Conservation (phyloP, 2,329 filamentous ascomycete species). For the Aspergillus sp. region DNA sequence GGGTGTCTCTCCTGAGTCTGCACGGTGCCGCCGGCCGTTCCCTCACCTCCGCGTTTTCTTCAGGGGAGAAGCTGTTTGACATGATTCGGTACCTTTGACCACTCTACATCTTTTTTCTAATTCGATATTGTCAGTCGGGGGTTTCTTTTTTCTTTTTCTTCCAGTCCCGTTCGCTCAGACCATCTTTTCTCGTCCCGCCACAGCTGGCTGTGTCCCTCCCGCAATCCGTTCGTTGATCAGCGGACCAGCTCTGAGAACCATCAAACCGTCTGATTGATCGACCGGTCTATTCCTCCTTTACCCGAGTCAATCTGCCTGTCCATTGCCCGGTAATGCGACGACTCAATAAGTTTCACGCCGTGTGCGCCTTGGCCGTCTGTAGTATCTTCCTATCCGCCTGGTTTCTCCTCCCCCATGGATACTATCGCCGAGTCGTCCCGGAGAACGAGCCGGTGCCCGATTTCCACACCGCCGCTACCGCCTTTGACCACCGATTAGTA, state of each 20-base stretch:
- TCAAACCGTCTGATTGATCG: slow-evolving; percentile 1
- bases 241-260: background rate
- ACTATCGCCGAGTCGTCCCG: slow-evolving; percentile 20
- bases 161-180: too few relatives aligned
- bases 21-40: slow-evolving; percentile 6
- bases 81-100: background rate
- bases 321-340: slow-evolving; percentile 21
- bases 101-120: background rate
- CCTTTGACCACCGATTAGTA: slow-evolving; percentile 31
- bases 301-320: slow-evolving; percentile 2
- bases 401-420: slow-evolving; percentile 25
- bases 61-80: slow-evolving; percentile 7
- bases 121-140: background rate
- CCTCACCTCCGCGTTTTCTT: slow-evolving; percentile 3
- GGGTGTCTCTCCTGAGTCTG: slow-evolving; percentile 6
- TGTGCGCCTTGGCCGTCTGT: slow-evolving; percentile 29
- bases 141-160: background rate
- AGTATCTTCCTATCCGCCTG: slow-evolving; percentile 30
- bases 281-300: slow-evolving; percentile 12
- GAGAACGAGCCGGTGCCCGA: slow-evolving; percentile 12
- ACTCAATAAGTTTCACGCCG: slow-evolving; percentile 30
- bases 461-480: slow-evolving; percentile 19
- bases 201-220: too few relatives aligned
- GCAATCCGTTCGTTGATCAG: background rate
- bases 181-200: too few relatives aligned